These are phyloP conservation scores for Xylaria venustula DNA, from an alignment of 495 filamentous ascomycete species.

Conservation along the genomic window DNA sequence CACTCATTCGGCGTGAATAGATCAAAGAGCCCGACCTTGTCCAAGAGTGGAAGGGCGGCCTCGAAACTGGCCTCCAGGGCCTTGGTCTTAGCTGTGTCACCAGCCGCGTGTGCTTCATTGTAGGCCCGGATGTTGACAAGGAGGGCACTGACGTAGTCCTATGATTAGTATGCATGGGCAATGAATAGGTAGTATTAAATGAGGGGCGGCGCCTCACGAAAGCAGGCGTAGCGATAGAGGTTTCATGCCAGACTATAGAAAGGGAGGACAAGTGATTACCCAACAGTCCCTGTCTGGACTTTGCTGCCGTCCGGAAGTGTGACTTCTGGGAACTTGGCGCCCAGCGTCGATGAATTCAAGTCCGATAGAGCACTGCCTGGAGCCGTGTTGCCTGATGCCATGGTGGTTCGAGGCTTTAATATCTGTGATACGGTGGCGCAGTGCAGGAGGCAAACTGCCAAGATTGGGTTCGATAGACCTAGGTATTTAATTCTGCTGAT, in stretches of 20 bases:
- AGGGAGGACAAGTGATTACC: no score
- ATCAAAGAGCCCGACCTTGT: constrained; percentile 25
- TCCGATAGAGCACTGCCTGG: constrained; percentile 15
- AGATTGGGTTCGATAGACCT: no score
- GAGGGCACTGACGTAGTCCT: constrained; percentile 10
- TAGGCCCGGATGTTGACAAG: constrained; percentile 28
- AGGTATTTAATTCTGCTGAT: background rate
- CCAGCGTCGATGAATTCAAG: constrained; percentile 21
- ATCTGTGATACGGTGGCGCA: no score
- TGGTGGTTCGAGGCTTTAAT: no score
- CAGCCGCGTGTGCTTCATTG: constrained; percentile 19
- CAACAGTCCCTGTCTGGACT: constrained; percentile 29
- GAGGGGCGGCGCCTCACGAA: no score
- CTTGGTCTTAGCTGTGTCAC: constrained; percentile 15
- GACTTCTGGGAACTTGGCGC: constrained; percentile 23
- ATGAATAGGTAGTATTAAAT: background rate
- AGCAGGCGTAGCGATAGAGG: no score
- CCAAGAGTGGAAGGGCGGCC: constrained; percentile 19
- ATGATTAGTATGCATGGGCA: background rate
- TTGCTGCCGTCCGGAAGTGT: constrained; percentile 25
- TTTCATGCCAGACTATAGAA: no score
- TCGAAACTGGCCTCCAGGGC: constrained; percentile 16
- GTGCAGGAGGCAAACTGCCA: no score
- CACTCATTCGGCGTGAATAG: constrained; percentile 27
- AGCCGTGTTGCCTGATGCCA: constrained; percentile 3